phyloP scores from a whole-genome alignment of 2,329 filamentous ascomycete species.

The Aspergillus costaricaensis region DNA sequence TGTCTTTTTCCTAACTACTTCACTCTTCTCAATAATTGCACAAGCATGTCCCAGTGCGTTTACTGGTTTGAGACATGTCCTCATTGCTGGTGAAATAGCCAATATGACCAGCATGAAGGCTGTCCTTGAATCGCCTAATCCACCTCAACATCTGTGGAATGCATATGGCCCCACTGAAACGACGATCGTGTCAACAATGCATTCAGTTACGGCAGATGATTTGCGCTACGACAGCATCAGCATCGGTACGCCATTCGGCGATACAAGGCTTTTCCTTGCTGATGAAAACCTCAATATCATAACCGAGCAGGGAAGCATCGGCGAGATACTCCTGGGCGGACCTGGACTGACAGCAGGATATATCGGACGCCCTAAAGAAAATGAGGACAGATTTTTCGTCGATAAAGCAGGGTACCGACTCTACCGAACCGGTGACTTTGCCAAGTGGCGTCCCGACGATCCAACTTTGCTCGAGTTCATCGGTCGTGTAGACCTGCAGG shows the following conservation, averaged over 20 bases:
- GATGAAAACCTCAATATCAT: slow-evolving; percentile 8
- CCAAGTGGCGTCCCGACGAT: slow-evolving; percentile 60
- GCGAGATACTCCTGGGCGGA: slow-evolving; percentile 76
- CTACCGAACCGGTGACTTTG: slow-evolving; percentile 79
- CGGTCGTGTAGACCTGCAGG: slow-evolving; percentile 75
- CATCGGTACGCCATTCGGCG: slow-evolving; percentile 14
- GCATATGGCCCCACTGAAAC: slow-evolving; percentile 21
- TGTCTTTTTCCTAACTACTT: slow-evolving; percentile 10
- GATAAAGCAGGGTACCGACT: slow-evolving; percentile 62
- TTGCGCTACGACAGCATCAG: slow-evolving; percentile 5
- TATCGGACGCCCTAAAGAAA: slow-evolving; percentile 58
- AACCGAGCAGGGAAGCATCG: slow-evolving; percentile 60
- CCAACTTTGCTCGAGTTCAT: slow-evolving; percentile 67
- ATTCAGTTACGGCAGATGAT: slow-evolving; percentile 10
- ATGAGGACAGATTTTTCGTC: slow-evolving; percentile 66
- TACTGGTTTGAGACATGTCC: slow-evolving; percentile 5
- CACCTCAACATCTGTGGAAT: slow-evolving; percentile 19
- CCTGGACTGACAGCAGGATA: slow-evolving; percentile 77
- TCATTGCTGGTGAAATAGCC: slow-evolving; percentile 15
- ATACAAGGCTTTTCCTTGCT: slow-evolving; percentile 12
- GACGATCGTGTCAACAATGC: slow-evolving; percentile 14
- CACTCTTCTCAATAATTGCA: slow-evolving; percentile 13
- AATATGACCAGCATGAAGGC: slow-evolving; percentile 11
- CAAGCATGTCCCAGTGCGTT: slow-evolving; percentile 14
- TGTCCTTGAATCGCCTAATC: slow-evolving; percentile 10